A percentile compares a stretch with the other conserved stretches of the same genome.
Conservation (phyloP, 108 stramenopile species). For the Licmophora abbreviata region DNA sequence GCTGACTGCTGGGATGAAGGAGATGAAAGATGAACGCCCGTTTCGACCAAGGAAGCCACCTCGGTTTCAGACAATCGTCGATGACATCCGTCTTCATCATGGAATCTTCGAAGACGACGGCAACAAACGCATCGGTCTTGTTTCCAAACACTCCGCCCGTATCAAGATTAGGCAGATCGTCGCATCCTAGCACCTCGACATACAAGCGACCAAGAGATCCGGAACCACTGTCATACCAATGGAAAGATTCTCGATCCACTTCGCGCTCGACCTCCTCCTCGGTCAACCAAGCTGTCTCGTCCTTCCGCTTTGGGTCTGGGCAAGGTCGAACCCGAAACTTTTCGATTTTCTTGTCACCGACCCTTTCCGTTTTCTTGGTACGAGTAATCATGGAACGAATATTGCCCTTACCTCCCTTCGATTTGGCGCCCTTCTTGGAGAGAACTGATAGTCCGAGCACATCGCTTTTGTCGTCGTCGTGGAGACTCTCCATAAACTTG, state of each 20-base stretch:
- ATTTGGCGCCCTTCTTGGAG: not conserved
- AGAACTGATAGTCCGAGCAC: not conserved
- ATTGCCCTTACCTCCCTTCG: not conserved
- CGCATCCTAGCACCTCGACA: conserved; percentile 60
- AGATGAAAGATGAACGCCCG: conserved; percentile 71
- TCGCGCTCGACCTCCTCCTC: conserved; percentile 39
- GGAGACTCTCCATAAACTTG: conserved; percentile 51
- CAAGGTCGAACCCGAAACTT: conserved; percentile 41
- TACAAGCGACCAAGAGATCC: conserved; percentile 57
- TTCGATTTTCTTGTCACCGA: not conserved
- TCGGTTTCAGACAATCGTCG: conserved; percentile 62
- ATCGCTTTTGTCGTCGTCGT: conserved; percentile 6
- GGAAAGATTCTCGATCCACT: conserved; percentile 28
- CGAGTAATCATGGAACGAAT: not conserved
- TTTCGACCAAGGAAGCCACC: conserved; percentile 73
- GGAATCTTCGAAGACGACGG: conserved; percentile 56
- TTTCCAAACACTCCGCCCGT: conserved; percentile 38
- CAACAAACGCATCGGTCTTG: conserved; percentile 73
- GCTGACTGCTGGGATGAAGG: conserved; percentile 48
- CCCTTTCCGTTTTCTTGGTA: not conserved
- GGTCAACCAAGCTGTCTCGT: conserved; percentile 66
- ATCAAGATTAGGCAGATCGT: conserved; percentile 71
- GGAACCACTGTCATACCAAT: conserved; percentile 62
- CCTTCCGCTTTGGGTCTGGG: conserved; percentile 53
- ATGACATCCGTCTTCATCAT: conserved; percentile 57